A percentile compares a stretch with the other conserved stretches of the same genome.
Evolutionary conservation across 257 asterid species (phyloP).

Genomic region (Paulownia fortunei): DNA sequence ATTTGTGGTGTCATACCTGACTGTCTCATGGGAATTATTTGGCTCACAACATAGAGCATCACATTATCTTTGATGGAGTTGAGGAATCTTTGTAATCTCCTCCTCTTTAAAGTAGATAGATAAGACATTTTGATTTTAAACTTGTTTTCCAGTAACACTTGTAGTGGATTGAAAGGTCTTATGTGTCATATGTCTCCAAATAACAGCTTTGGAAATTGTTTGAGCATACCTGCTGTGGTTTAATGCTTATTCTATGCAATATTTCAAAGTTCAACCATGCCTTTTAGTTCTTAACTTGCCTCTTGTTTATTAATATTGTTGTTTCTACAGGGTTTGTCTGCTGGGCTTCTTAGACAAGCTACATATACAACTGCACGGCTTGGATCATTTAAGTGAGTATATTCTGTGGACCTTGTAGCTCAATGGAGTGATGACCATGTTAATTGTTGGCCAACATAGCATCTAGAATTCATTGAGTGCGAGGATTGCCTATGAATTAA

Average conservation of each 20-base stretch:
- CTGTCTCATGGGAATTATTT: neutral
- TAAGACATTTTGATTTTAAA: neutral
- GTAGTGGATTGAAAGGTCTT: neutral
- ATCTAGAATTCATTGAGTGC: neutral
- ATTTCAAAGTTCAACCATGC: conserved; percentile 9
- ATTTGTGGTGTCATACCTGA: neutral
- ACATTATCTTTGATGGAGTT: neutral
- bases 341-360: conserved; percentile 98
- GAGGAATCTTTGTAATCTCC: neutral
- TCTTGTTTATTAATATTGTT: conserved; percentile 14
- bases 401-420: neutral
- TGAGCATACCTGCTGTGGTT: neutral
- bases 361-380: conserved; percentile 98
- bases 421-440: neutral
- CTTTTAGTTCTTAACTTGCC: neutral
- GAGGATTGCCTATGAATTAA: neutral
- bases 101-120: neutral
- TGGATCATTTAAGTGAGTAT: conserved; percentile 78
- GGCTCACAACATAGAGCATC: neutral
- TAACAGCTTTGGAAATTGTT: neutral
- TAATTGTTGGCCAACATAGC: neutral
- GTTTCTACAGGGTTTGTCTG: conserved; percentile 78
- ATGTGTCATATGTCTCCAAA: neutral
- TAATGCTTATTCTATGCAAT: neutral
- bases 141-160: neutral